A percentile compares a stretch with the other conserved stretches of the same genome.
phyloP scores from a whole-genome alignment of 2,329 filamentous ascomycete genomes.

The Neopestalotiopsis sp. region DNA sequence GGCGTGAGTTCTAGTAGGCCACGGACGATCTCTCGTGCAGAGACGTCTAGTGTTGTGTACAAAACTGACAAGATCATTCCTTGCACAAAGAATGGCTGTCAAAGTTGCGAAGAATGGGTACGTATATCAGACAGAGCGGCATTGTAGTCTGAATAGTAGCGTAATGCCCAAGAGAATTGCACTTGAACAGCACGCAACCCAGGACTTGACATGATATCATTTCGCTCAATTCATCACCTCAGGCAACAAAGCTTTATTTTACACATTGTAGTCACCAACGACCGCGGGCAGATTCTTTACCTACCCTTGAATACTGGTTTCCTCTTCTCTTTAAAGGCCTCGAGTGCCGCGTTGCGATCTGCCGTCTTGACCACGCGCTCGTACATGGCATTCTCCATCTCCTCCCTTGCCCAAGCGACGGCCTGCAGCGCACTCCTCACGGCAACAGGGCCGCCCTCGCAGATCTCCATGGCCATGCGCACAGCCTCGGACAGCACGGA shows the following conservation, averaged over 20 bases:
- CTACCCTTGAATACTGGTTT: constrained; percentile 63
- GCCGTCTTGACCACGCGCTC: constrained; percentile 81
- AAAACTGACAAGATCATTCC: no score
- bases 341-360: constrained; percentile 86
- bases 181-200: background rate
- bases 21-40: no score
- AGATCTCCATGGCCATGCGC: constrained; percentile 81
- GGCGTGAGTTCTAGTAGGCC: no score
- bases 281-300: constrained; percentile 32
- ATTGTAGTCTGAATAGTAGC: no score
- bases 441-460: constrained; percentile 86
- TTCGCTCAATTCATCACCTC: background rate
- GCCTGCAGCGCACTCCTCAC: constrained; percentile 81
- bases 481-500: constrained; percentile 79
- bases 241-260: background rate
- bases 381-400: constrained; percentile 87
- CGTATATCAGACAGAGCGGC: no score
- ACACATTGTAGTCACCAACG: background rate
- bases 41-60: no score
- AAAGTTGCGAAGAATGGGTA: no score
- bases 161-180: no score
- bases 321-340: constrained; percentile 75
- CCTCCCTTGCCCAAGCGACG: constrained; percentile 74
- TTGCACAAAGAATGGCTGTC: no score
- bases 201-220: background rate